These are phyloP conservation scores for Rheum nobile DNA, from an alignment of 148 eudicot species.

Conservation along the genomic window DNA sequence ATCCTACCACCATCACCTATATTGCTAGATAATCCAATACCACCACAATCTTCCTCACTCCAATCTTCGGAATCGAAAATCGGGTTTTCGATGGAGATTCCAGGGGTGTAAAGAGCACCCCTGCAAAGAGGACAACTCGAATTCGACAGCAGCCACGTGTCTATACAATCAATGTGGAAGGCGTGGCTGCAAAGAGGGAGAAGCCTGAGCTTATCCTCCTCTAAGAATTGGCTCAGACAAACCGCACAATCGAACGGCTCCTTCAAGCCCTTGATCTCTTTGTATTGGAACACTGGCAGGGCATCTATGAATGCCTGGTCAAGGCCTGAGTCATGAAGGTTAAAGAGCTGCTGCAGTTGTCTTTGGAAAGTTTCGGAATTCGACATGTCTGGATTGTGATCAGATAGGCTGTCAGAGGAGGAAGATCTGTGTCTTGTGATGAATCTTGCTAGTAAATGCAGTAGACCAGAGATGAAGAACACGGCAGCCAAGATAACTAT, in stretches of 20 bases:
- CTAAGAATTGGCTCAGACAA: slow-evolving; percentile 68
- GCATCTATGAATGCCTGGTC: slow-evolving; percentile 80
- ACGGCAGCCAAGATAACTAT: slow-evolving; percentile 11
- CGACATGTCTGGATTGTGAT: slow-evolving; percentile 34
- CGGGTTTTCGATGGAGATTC: slow-evolving; percentile 55
- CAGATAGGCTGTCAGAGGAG: slow-evolving; percentile 26
- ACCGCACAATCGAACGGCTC: slow-evolving; percentile 94
- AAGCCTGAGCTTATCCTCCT: slow-evolving; percentile 53
- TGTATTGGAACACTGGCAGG: slow-evolving; percentile 64
- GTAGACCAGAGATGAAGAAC: slow-evolving; percentile 11
- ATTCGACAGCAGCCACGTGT: slow-evolving; percentile 80
- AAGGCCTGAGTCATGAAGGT: slow-evolving; percentile 73
- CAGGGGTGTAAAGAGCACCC: slow-evolving; percentile 56
- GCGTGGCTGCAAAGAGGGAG: slow-evolving; percentile 88
- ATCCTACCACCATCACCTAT: too few species aligned
- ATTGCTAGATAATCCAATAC: slow-evolving; percentile 19
- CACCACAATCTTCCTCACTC: slow-evolving; percentile 31
- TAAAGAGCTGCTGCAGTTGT: slow-evolving; percentile 65
- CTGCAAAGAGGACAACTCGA: slow-evolving; percentile 92
- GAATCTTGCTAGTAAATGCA: slow-evolving; percentile 12
- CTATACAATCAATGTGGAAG: slow-evolving; percentile 82
- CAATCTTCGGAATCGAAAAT: slow-evolving; percentile 39
- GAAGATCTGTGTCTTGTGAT: slow-evolving; percentile 39
- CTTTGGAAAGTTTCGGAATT: slow-evolving; percentile 38
- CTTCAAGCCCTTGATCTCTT: slow-evolving; percentile 52